A percentile compares a stretch with the other conserved stretches of the same genome.
Evolutionary conservation across 768 basidiomycete genomes (phyloP).

Genomic region (Artomyces pyxidatus): DNA sequence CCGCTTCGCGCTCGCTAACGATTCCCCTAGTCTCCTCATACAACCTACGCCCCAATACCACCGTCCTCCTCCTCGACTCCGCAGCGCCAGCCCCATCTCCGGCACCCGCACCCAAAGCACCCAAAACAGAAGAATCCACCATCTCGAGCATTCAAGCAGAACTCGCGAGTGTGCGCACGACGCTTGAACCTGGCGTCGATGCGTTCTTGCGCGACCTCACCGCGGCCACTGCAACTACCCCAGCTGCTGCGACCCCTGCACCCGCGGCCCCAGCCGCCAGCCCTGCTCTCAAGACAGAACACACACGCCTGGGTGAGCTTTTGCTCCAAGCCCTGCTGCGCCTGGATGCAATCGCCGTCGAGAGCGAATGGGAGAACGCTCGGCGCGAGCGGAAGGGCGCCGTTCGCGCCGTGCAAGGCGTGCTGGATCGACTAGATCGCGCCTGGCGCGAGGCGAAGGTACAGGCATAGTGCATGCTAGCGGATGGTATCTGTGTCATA

Average conservation of each 20-base stretch:
- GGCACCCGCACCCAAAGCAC: constrained; percentile 19
- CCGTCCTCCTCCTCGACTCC: constrained; percentile 53
- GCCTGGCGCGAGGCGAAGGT: constrained; percentile 39
- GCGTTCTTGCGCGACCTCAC: constrained; percentile 38
- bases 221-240: constrained; percentile 16
- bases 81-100: constrained; percentile 20
- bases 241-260: constrained; percentile 1
- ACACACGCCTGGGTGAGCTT: constrained; percentile 65
- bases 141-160: constrained; percentile 50
- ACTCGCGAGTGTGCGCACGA: constrained; percentile 39
- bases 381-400: constrained; percentile 77
- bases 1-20: background rate
- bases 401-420: constrained; percentile 75
- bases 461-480: constrained; percentile 6
- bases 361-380: constrained; percentile 70
- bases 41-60: constrained; percentile 57
- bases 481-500: too few relatives aligned
- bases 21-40: constrained; percentile 60
- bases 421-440: constrained; percentile 73
- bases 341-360: constrained; percentile 73
- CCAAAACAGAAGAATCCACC: constrained; percentile 41
- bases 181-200: constrained; percentile 50
- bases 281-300: constrained; percentile 31
- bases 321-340: constrained; percentile 83
- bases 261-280: constrained; percentile 10